Evolutionary conservation across 371 early-diverging fungal genomes (phyloP).

Genomic region (Mucor lusitanicus): DNA sequence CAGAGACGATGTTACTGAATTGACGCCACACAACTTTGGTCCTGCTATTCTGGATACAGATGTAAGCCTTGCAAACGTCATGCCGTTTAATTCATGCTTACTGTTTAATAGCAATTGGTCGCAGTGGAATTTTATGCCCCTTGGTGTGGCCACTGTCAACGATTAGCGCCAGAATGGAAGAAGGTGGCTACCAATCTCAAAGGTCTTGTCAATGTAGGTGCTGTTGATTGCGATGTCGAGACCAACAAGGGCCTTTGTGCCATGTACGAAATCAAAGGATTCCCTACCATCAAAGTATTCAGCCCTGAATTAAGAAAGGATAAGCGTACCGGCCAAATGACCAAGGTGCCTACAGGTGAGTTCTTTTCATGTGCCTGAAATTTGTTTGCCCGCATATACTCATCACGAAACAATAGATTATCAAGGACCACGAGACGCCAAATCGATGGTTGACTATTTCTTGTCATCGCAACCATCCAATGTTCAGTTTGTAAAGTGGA

Average conservation of each 20-base stretch:
- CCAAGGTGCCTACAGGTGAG: conserved; percentile 55
- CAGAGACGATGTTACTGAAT: conserved; percentile 59
- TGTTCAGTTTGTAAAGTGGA: conserved; percentile 53
- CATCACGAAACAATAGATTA: conserved; percentile 61
- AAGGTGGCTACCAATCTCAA: conserved; percentile 82
- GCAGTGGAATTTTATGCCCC: conserved; percentile 92
- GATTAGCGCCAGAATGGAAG: conserved; percentile 83
- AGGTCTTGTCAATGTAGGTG: conserved; percentile 81
- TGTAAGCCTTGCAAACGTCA: conserved; percentile 39
- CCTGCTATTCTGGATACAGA: conserved; percentile 66
- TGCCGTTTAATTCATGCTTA: background rate
- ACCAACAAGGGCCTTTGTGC: conserved; percentile 74
- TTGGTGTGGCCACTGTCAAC: conserved; percentile 95
- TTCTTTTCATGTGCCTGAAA: background rate
- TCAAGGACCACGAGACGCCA: conserved; percentile 80
- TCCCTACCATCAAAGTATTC: conserved; percentile 94
- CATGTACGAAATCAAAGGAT: conserved; percentile 82
- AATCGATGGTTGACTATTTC: conserved; percentile 73
- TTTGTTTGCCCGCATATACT: background rate
- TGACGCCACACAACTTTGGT: conserved; percentile 70
- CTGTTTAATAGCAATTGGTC: conserved; percentile 62
- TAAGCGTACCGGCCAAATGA: conserved; percentile 54
- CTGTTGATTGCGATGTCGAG: conserved; percentile 90
- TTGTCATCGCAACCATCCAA: conserved; percentile 62
- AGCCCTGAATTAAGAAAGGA: conserved; percentile 41